phyloP scores from a whole-genome alignment of 768 basidiomycete species.

The Psilocybe azurescens region DNA sequence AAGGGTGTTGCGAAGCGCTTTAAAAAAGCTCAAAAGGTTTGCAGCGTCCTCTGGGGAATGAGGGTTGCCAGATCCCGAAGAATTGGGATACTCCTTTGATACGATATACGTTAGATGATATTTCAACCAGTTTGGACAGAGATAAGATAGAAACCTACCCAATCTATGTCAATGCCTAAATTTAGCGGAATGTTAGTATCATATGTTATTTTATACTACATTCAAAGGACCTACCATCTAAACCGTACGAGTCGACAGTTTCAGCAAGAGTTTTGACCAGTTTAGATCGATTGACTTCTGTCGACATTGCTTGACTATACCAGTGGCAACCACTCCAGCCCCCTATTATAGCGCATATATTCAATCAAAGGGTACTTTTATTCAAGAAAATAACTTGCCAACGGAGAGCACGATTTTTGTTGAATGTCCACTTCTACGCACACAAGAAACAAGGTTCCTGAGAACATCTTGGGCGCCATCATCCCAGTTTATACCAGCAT shows the following conservation, averaged over 20 bases:
- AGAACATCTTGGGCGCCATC: conserved; percentile 55
- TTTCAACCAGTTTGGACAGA: not conserved
- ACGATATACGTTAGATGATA: not conserved
- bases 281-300: conserved; percentile 47
- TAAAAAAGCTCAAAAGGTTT: conserved; percentile 65
- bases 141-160: conserved; percentile 39
- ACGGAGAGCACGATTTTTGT: conserved; percentile 71
- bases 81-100: conserved; percentile 70
- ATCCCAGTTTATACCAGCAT: conserved; percentile 54
- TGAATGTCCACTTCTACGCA: conserved; percentile 54
- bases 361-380: not conserved
- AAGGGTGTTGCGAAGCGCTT: conserved; percentile 55
- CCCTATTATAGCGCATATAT: conserved; percentile 30
- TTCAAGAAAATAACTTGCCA: conserved; percentile 41
- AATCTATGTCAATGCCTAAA: conserved; percentile 56
- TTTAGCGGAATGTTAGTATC: not conserved
- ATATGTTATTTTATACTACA: not conserved
- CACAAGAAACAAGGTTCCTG: conserved; percentile 56
- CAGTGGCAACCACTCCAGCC: conserved; percentile 72
- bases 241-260: conserved; percentile 57
- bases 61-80: conserved; percentile 61
- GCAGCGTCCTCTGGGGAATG: conserved; percentile 60
- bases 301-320: conserved; percentile 62
- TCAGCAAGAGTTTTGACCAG: conserved; percentile 60
- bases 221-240: conserved; percentile 56